Conservation (phyloP, 352 stramenopile genomes). For the Bremia lactucae region DNA sequence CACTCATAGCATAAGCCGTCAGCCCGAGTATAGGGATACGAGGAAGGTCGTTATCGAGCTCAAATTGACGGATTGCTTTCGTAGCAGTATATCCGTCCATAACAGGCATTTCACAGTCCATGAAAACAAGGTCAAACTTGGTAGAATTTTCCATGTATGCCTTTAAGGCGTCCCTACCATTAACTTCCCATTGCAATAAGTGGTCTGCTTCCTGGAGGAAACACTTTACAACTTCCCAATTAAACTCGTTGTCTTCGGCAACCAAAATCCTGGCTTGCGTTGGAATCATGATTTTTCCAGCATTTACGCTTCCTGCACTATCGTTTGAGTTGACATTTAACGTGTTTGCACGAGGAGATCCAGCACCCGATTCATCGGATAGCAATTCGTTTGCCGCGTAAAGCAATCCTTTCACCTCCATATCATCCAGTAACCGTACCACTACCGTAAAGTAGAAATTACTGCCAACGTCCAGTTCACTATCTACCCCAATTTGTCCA, state of each 20-base stretch:
- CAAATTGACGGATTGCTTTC: slow-evolving; percentile 46
- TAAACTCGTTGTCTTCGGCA: slow-evolving; percentile 72
- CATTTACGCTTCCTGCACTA: slow-evolving; percentile 13
- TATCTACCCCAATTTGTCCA: slow-evolving; percentile 78
- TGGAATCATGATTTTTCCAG: slow-evolving; percentile 30
- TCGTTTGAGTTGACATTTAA: slow-evolving; percentile 8
- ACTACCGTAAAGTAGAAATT: slow-evolving; percentile 83
- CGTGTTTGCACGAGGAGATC: slow-evolving; percentile 7
- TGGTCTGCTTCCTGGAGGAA: slow-evolving; percentile 67
- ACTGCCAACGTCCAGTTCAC: slow-evolving; percentile 58
- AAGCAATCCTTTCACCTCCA: slow-evolving; percentile 23
- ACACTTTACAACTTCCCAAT: slow-evolving; percentile 71
- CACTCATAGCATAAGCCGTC: slow-evolving; percentile 66
- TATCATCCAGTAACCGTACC: slow-evolving; percentile 48
- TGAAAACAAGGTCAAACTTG: slow-evolving; percentile 63
- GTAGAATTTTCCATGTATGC: slow-evolving; percentile 37
- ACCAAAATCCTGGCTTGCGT: slow-evolving; percentile 55
- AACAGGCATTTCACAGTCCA: slow-evolving; percentile 77
- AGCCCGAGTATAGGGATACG: slow-evolving; percentile 58
- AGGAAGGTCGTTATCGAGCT: slow-evolving; percentile 43
- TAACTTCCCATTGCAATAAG: slow-evolving; percentile 59
- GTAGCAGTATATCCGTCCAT: slow-evolving; percentile 76
- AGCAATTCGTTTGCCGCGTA: too few species aligned
- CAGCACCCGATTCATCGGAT: slow-evolving; percentile 28
- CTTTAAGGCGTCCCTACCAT: slow-evolving; percentile 51